A percentile compares a stretch with the other conserved stretches of the same genome.
These are phyloP conservation scores for Bombardia bombarda DNA, from an alignment of 495 filamentous ascomycete species.

Conservation along the genomic window DNA sequence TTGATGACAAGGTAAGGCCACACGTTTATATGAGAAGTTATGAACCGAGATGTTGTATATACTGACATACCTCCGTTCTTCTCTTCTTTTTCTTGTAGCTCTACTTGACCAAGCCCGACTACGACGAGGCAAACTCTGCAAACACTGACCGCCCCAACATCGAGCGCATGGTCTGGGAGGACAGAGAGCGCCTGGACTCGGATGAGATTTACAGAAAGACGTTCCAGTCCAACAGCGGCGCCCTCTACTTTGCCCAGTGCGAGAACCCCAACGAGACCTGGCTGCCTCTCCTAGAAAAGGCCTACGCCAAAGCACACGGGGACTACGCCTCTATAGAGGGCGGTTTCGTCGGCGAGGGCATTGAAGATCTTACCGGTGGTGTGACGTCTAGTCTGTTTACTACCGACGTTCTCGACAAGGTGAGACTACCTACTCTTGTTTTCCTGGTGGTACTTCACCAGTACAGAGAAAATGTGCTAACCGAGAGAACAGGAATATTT, in stretches of 20 bases:
- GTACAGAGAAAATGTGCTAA: no score
- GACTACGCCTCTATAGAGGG: conserved; percentile 79
- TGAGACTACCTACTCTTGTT: not conserved
- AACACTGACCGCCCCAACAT: conserved; percentile 30
- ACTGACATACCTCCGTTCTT: no score
- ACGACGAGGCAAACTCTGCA: conserved; percentile 48
- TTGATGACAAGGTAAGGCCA: conserved; percentile 50
- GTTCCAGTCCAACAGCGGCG: conserved; percentile 65
- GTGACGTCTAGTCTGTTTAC: conserved; percentile 77
- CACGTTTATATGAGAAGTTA: not conserved
- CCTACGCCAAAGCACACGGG: conserved; percentile 92
- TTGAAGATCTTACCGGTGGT: conserved; percentile 90
- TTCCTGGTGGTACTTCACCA: no score
- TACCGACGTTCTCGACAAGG: conserved; percentile 75
- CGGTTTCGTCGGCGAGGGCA: conserved; percentile 78
- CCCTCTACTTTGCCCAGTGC: conserved; percentile 83
- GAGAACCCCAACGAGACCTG: conserved; percentile 84
- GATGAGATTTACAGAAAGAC: conserved; percentile 71
- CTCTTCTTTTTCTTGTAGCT: conserved; percentile 31
- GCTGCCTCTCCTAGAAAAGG: conserved; percentile 90
- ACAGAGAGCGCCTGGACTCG: conserved; percentile 58
- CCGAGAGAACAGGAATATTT: conserved; percentile 57
- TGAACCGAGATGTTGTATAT: not conserved
- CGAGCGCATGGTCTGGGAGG: conserved; percentile 63
- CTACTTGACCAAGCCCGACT: conserved; percentile 75